phyloP scores from a whole-genome alignment of 108 stramenopile species.

The Chaetoceros muelleri region DNA sequence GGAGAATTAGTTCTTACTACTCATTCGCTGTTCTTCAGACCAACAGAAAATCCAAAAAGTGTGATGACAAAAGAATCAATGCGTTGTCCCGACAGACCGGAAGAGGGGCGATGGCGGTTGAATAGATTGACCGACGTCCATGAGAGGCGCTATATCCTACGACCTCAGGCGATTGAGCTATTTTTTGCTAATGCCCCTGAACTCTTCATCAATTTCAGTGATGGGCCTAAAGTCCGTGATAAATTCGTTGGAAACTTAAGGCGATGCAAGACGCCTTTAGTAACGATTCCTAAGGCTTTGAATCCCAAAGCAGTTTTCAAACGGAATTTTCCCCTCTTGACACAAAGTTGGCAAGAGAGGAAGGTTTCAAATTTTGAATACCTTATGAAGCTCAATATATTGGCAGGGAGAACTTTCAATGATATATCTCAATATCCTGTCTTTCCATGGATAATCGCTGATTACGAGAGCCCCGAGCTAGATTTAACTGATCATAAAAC shows the following conservation, averaged over 20 bases:
- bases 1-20: conserved; percentile 68
- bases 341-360: conserved; percentile 41
- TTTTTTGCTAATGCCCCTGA: conserved; percentile 81
- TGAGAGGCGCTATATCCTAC: conserved; percentile 88
- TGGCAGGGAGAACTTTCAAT: conserved; percentile 93
- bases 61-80: conserved; percentile 59
- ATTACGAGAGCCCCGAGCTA: conserved; percentile 66
- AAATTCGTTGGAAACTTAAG: conserved; percentile 68
- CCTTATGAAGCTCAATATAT: conserved; percentile 82
- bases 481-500: conserved; percentile 66
- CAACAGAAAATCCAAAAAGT: conserved; percentile 39
- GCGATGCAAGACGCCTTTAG: conserved; percentile 40
- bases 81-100: conserved; percentile 9
- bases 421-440: conserved; percentile 94
- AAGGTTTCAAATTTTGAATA: conserved; percentile 74
- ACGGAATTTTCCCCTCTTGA: conserved; percentile 24
- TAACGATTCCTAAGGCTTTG: conserved; percentile 63
- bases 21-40: conserved; percentile 71
- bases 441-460: conserved; percentile 93
- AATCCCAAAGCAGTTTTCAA: conserved; percentile 69
- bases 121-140: conserved; percentile 60
- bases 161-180: conserved; percentile 82
- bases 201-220: conserved; percentile 79
- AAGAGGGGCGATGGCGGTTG: conserved; percentile 58
- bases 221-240: conserved; percentile 61